Evolutionary conservation across 768 basidiomycete genomes (phyloP), one percentile per base, ranked within the genome.

Genomic region (Auricularia sp.): DNA sequence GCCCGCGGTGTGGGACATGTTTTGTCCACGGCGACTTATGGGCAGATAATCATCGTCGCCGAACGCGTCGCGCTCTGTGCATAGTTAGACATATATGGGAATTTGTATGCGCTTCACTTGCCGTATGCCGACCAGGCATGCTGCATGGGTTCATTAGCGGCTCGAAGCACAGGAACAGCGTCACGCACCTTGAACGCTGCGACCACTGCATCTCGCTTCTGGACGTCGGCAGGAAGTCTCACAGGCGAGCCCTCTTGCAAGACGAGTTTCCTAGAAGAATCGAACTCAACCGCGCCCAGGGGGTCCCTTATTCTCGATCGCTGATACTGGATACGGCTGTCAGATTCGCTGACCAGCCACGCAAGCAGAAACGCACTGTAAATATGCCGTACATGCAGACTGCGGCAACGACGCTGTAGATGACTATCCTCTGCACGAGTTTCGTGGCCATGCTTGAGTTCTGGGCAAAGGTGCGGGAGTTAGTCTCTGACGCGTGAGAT

Each of bases 21-120:
- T 93, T 8, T 84, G 82, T 3, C 95, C 95, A 34, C 75, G 76
- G 61, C 80, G 80, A 62, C 82, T 82, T 29, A 98, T 80, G 0
- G 95, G 94, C 70, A 96, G 92, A 70, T 93, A 97, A 73, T 96
- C 91, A 76, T 97, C 93, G 64, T 82, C 82, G 1, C 94, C 94
- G 85, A 92, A 93, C 1, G 94, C 94, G 72, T 97, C 86, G 58
- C 84, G 77, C 76, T 93, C 93, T 93, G 76, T 21, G 44, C 63
- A 23, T 16, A 58, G 47, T 51, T 16, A 62, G 69, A 70, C 63
- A 23, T 54, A 35, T 61, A 4, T 61, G 61, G 70, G 61, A 72
- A 36, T 36, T 47, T 7, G 62, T 21, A 39, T 61, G 6, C 58
- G n/a, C 6, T 21, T 12, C 65, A 74, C 78, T 62, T 66, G 91